These are phyloP conservation scores for Umbelopsis isabellina DNA, from an alignment of 192 early-diverging fungal genomes.

Conservation along the genomic window DNA sequence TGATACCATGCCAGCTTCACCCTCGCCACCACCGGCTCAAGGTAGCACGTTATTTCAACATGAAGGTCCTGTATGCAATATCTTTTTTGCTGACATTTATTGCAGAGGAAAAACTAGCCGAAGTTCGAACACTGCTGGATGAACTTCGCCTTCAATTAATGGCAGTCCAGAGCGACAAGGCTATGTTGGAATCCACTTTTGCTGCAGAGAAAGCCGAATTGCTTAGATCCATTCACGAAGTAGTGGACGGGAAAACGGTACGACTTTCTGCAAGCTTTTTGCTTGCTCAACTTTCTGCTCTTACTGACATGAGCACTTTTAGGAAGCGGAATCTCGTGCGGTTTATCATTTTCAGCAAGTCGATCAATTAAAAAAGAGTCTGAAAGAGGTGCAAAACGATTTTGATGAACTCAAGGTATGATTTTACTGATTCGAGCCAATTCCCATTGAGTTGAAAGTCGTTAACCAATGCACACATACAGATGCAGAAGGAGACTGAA, in stretches of 20 bases:
- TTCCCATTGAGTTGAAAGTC: no score
- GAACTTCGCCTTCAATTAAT: conserved; percentile 17
- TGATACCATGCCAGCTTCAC: background rate
- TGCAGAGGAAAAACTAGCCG: conserved; percentile 8
- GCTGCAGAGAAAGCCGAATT: conserved; percentile 7
- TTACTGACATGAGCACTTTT: background rate
- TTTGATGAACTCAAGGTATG: background rate
- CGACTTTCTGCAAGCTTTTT: background rate
- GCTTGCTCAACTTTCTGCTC: background rate
- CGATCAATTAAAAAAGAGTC: conserved; percentile 1
- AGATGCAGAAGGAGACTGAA: conserved; percentile 1
- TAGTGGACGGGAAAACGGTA: background rate
- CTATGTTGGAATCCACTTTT: conserved; percentile 5
- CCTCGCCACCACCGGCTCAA: conserved; percentile 13
- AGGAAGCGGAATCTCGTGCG: conserved; percentile 27
- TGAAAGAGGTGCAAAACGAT: background rate
- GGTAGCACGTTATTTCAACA: background rate
- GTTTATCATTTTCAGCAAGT: conserved; percentile 25
- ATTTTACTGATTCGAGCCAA: no score
- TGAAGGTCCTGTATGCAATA: background rate
- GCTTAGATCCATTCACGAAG: conserved; percentile 9
- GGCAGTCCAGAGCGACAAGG: conserved; percentile 18
- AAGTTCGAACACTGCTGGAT: conserved; percentile 9
- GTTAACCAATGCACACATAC: no score
- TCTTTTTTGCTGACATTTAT: background rate